Evolutionary conservation across 2,329 filamentous ascomycete genomes (phyloP), one percentile per base, ranked within the genome.

Genomic region (Aspergillus latus): DNA sequence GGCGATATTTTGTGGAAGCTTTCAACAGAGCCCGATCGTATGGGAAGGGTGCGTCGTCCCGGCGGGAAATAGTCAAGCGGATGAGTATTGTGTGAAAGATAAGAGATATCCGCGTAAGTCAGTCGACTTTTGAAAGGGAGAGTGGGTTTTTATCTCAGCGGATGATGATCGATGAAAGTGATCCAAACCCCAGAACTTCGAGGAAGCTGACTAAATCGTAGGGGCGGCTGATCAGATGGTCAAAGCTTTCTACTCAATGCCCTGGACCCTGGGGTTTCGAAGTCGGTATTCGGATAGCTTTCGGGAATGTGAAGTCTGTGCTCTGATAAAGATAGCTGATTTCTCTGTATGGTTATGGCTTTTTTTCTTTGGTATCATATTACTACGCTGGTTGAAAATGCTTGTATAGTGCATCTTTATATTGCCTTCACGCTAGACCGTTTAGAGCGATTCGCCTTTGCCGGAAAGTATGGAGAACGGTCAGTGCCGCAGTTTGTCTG

Each of bases 161-260:
- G 34, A 52, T 28, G 44, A 44, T 47, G 47, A 29, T 49, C 21
- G 48, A 51, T 50, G n/a, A 13, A 47, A 28, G 30, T 30, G 21
- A 51, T 26, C 34, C 34, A 21, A 52, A 32, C 54, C 49, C 54
- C 43, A 57, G 49, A 52, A 52, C 54, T 37, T 52, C 54, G 47
- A 58, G 52, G 51, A 48, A 58, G 63, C 62, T 64, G 62, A 65
- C 63, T 63, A 65, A 65, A 65, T 64, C 37, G 45, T 42, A 49
- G 44, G 49, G 51, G 49, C 57, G 49, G 61, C 62, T 61, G 63
- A 66, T 64, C 64, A 11, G 49, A 54, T 67, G 66, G 65, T 56
- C 66, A 59, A 64, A 68, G 66, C 66, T 21, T 62, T 53, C 26
- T 34, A 37, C 21, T 7, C 16, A 7, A 21, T 36, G 16, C 8